phyloP scores from a whole-genome alignment of 352 stramenopile genomes.

The Pythium rishiriense region DNA sequence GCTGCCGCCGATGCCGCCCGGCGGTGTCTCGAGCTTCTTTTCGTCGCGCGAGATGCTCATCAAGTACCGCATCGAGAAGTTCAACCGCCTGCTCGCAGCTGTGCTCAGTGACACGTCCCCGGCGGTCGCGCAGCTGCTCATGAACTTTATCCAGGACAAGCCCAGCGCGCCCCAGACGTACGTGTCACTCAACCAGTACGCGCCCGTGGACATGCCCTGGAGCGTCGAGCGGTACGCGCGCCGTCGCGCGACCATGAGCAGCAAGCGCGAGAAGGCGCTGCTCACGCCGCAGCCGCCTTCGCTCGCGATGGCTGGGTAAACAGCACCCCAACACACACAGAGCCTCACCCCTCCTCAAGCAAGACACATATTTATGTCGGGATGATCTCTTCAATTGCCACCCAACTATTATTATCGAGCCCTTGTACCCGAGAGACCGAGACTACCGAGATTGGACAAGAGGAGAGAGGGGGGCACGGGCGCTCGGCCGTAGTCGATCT shows the following conservation, averaged over 20 bases:
- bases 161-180: slow-evolving; percentile 59
- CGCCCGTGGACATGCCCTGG: slow-evolving; percentile 65
- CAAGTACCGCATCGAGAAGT: slow-evolving; percentile 61
- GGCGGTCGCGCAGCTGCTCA: slow-evolving; percentile 59
- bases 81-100: slow-evolving; percentile 70
- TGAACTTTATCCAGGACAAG: slow-evolving; percentile 81
- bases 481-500: background rate
- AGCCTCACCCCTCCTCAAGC: background rate
- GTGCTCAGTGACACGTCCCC: slow-evolving; percentile 65
- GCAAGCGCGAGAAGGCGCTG: slow-evolving; percentile 39
- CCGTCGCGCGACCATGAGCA: slow-evolving; percentile 61
- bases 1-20: slow-evolving; percentile 51
- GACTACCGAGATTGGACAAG: background rate
- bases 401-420: background rate
- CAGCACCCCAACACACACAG: background rate
- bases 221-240: slow-evolving; percentile 63
- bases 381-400: too few species aligned
- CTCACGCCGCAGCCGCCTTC: slow-evolving; percentile 24
- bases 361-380: background rate
- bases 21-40: slow-evolving; percentile 65
- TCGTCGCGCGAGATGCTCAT: slow-evolving; percentile 60
- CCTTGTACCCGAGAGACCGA: background rate
- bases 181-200: slow-evolving; percentile 74
- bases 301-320: slow-evolving; percentile 1
- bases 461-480: background rate